phyloP scores from a whole-genome alignment of 2,329 filamentous ascomycete genomes.

The Dothiorella sarmentorum region DNA sequence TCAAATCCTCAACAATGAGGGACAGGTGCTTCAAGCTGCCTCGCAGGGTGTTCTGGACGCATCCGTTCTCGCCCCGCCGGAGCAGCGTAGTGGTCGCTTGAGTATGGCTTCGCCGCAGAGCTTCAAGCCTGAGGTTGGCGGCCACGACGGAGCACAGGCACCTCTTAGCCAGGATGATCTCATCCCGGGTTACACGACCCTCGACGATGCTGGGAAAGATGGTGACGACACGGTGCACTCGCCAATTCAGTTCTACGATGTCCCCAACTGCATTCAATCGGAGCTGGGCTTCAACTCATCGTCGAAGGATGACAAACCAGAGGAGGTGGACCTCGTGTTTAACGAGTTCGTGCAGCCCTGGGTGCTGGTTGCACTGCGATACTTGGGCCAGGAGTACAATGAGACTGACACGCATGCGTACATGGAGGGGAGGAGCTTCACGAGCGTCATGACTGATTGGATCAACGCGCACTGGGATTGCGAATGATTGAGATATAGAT shows the following conservation, averaged over 20 bases:
- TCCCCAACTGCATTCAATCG: slow-evolving; percentile 81
- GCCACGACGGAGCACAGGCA: slow-evolving; percentile 27
- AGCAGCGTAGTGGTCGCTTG: slow-evolving; percentile 31
- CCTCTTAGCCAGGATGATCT: slow-evolving; percentile 39
- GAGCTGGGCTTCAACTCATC: slow-evolving; percentile 57
- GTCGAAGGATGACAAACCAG: slow-evolving; percentile 44
- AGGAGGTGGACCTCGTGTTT: slow-evolving; percentile 82
- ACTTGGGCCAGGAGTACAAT: slow-evolving; percentile 50
- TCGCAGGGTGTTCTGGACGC: slow-evolving; percentile 28
- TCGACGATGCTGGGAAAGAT: slow-evolving; percentile 75
- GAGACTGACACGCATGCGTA: slow-evolving; percentile 51
- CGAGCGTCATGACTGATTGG: slow-evolving; percentile 58
- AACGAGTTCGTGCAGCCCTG: slow-evolving; percentile 86
- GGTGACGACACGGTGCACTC: slow-evolving; percentile 89
- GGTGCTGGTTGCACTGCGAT: slow-evolving; percentile 71
- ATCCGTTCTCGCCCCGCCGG: slow-evolving; percentile 42
- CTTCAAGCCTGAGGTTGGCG: background rate
- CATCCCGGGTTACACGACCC: slow-evolving; percentile 82
- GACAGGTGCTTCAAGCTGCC: slow-evolving; percentile 45
- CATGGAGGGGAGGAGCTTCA: slow-evolving; percentile 53
- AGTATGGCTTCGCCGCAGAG: background rate
- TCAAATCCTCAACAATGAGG: slow-evolving; percentile 55
- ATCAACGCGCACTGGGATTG: slow-evolving; percentile 53
- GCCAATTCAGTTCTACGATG: slow-evolving; percentile 67
- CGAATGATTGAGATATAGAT: slow-evolving; percentile 10